Base-by-base conservation (phyloP, 768 basidiomycete genomes). In the Goffeauzyma gilvescens region DNA sequence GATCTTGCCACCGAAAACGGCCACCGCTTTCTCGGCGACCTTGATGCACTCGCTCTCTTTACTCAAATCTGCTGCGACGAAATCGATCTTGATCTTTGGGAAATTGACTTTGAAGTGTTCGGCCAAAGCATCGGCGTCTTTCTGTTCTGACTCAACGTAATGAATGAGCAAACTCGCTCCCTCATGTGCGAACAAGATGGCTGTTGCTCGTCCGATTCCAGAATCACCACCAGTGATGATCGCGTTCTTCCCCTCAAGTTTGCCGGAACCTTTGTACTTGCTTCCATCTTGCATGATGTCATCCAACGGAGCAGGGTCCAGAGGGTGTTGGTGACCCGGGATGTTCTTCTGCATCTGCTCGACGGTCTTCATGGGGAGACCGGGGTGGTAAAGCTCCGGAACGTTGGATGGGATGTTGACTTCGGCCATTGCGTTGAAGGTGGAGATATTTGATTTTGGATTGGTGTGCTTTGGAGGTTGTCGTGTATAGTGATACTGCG, bases 131-230 rank as follows among this genome's bases (percentile, higher is more conserved):
- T 59, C 54, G 37, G 58, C 58, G 46, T 76, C 75, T 28, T 67
- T 60, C 47, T 70, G 65, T 52, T 76, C 76, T 47, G 72, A 66
- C 2, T 73, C 71, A 2, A 76, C 67, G 59, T 75, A 69, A 22
- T 51, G 55, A 44, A 68, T 58, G 6, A 64, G 62, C 20, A 69
- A 57, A 46, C 65, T 60, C 39, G 63, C 64, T 38, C 65, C 65
- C 42, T 65, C 65, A 45, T 63, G 52, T n/a, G 63, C 63, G 35
- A 55, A 65, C 53, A 69, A 64, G 42, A 70, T 59, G 2, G 70
- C 70, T 9, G 65, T 60, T 18, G 66, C 58, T 15, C 69, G 52
- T 9, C 71, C 71, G 36, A 71, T 72, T 15, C 71, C 70, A 14
- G 67, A 69, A 52, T 73, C 72, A 18, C 65, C 69, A 25, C 72